phyloP scores from a whole-genome alignment of 805 yeast species.

The Yamadazyma philogaea region DNA sequence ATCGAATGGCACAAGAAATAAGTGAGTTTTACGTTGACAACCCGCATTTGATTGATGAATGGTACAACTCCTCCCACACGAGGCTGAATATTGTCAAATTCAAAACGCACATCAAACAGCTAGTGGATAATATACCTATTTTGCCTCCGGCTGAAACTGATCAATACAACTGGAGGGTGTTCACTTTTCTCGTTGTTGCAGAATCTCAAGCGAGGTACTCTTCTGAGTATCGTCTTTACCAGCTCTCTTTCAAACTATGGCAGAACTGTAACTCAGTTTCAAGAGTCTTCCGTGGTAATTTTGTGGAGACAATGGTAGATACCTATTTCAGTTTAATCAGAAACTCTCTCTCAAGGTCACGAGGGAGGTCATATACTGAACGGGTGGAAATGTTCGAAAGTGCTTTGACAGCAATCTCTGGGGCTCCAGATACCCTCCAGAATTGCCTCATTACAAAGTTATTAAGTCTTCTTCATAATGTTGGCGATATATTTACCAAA shows the following conservation, averaged over 20 bases:
- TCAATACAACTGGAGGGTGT: constrained; percentile 2
- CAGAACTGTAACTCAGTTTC: neutral
- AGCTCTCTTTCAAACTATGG: neutral
- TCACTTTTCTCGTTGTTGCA: neutral
- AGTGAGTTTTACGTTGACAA: neutral
- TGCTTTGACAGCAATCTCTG: neutral
- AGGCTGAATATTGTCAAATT: neutral
- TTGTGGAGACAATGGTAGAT: neutral
- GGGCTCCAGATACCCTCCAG: neutral
- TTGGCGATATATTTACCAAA: neutral
- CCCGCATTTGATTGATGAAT: constrained; percentile 2
- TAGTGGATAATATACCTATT: neutral
- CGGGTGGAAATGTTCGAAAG: neutral
- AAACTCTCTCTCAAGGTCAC: neutral
- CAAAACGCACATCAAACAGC: neutral
- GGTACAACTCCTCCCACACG: constrained; percentile 1
- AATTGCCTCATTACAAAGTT: neutral
- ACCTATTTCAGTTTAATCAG: neutral
- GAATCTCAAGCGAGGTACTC: neutral
- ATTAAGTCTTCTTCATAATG: neutral
- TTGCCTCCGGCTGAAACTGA: neutral
- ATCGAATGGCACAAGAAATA: neutral
- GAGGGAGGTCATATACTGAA: neutral
- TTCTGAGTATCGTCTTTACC: neutral
- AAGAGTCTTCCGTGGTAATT: neutral